These are phyloP conservation scores for Vitellaria paradoxa DNA, from an alignment of 179 eudicot genomes.

Conservation along the genomic window DNA sequence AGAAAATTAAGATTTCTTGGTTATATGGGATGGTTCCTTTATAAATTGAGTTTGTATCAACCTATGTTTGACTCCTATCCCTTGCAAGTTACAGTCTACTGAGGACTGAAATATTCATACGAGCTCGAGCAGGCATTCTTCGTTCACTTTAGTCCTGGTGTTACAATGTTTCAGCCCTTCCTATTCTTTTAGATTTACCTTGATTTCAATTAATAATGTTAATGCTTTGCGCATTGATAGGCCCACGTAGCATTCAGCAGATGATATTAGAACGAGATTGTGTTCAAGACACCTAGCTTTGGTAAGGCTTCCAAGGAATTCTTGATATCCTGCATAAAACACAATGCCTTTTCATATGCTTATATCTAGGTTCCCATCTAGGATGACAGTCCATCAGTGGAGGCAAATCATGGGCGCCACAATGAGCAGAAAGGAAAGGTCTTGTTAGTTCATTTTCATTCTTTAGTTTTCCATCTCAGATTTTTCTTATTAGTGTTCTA, in stretches of 20 bases:
- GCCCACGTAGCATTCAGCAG: background rate
- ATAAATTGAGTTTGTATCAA: too few relatives aligned
- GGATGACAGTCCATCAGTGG: background rate
- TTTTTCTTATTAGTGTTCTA: background rate
- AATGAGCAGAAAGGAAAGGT: slow-evolving; percentile 12
- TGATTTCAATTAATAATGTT: background rate
- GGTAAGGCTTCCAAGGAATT: slow-evolving; percentile 3
- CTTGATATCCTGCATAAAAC: background rate
- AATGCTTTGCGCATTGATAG: background rate
- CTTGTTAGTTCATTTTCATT: background rate
- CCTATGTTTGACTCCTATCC: background rate
- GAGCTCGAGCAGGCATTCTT: too few relatives aligned
- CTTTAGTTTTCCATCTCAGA: background rate
- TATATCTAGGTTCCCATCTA: too few relatives aligned
- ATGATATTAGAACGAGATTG: background rate
- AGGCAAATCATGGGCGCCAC: slow-evolving; percentile 9
- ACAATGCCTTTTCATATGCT: background rate
- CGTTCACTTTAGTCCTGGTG: too few relatives aligned
- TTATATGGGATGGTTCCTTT: too few relatives aligned
- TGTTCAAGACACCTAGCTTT: slow-evolving; percentile 1
- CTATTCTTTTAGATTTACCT: background rate
- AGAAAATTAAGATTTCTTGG: background rate
- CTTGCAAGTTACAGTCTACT: background rate
- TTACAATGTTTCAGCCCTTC: background rate
- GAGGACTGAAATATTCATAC: background rate